Base-by-base conservation (phyloP, 805 yeast species). In the Candida hungchunana region DNA sequence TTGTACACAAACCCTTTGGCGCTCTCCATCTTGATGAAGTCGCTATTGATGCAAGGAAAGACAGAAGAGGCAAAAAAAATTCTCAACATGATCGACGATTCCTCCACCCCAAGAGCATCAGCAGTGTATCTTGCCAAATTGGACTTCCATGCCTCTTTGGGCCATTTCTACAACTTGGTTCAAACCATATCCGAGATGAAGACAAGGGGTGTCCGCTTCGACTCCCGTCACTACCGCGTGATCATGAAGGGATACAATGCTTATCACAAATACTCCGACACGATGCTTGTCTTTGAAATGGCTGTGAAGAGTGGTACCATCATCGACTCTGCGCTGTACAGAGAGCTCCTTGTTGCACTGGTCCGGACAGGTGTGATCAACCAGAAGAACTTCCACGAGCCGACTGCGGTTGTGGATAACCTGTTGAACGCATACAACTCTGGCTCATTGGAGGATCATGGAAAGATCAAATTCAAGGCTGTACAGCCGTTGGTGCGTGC, bases 401-500 rank as follows among this genome's bases (percentile, higher is more conserved):
- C 62, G 11, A 56, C 57, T 10, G 45, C 47, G 6, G 54, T 58
- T 32, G 55, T 55, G 22, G 57, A 58, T 33, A 56, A 48, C 16
- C 48, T 59, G 13, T 51, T 63, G 43, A 47, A 47, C 18, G 54
- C 53, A 47, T 16, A 49, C 51, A 21, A 45, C 41, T 19, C 47
- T 39, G 37, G 49, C 37, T 15, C 26, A 42, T 22, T 53, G 43
- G 39, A 52, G 1, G 37, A 55, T 1, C 36, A 40, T n/a, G 49
- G 48, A 2, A 43, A 41, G 11, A 34, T 63, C 21, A 62, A 59
- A 29, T 64, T 66, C 17, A 50, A 60, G 3, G 47, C 59, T 7
- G 38, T 64, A 36, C 62, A 60, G 24, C 64, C 66, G 48, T 57
- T 67, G 17, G 50, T 64, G 40, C 50, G 56, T 25, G 37, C 48